Base-by-base conservation (phyloP, 2,329 filamentous ascomycete species). In the Colletotrichum neosansevieriae region DNA sequence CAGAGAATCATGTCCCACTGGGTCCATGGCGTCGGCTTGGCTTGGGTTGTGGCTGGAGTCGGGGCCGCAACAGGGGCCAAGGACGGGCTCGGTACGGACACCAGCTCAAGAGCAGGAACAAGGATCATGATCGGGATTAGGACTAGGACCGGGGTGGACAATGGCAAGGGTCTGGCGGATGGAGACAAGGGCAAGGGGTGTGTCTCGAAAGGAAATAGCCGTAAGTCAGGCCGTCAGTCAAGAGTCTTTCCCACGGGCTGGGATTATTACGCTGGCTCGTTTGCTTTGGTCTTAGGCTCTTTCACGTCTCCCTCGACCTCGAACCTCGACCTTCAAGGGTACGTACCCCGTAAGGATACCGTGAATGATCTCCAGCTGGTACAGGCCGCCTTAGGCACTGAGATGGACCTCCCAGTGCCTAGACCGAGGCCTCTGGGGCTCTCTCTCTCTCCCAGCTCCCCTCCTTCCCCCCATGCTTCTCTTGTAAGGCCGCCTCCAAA, bases 21-120 rank as follows among this genome's bases (percentile, higher is more conserved):
- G 42, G 57, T 7, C 32, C 21, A 67, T 63, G 57, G 67, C 63
- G 57, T 61, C 57, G 67, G 63, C 62, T 66, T 57, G 56, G 67
- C 61, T 51, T 67, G 67, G 63, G 36, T 38, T 47, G 56, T 58
- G 67, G 67, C 63, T 61, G 40, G 45, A 57, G 56, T 63, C 49
- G 56, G 56, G 56, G 36, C 63, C 63, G 51, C 44, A 38, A 40
- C 51, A 40, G 38, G 62, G 42, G 34, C 40, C 54, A 69, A 53
- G 64, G 64, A 58, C 53, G 54, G 45, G 38, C 47, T 36, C 47
- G n/a, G 47, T 12, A 61, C 45, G 45, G 45, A 13, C 19, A 32
- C 24, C 24, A 50, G 34, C 29, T 24, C 36, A n/a, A 38, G 32
- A 24, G 32, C 13, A 40, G 11, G 50, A 38, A 49, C 63, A 58